Evolutionary conservation across 2,329 filamentous ascomycete species (phyloP).

Genomic region (Fusarium pseudocircinatum): DNA sequence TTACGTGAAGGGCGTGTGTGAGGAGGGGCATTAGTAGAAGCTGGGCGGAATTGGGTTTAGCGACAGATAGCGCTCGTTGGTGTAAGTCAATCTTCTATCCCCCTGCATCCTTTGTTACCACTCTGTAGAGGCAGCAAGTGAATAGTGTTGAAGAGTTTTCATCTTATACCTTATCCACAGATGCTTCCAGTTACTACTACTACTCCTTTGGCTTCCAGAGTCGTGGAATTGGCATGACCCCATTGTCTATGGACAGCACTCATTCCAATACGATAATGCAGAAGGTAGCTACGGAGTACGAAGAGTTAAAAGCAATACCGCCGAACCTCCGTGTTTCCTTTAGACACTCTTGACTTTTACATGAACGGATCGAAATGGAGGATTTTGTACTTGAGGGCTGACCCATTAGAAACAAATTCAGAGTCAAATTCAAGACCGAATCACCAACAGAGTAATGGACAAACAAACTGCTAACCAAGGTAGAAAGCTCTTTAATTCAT

Average conservation of each 20-base stretch:
- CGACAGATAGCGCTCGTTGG: neutral
- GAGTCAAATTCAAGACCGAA: neutral
- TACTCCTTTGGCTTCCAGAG: neutral
- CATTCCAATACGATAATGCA: neutral
- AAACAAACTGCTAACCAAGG: neutral
- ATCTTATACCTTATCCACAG: neutral
- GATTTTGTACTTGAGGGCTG: neutral
- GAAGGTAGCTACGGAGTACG: neutral
- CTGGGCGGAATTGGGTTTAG: constrained; percentile 1
- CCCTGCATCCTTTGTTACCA: neutral
- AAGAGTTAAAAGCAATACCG: neutral
- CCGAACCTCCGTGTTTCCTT: neutral
- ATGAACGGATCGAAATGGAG: neutral
- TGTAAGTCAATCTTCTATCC: neutral
- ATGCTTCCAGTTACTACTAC: neutral
- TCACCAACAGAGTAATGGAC: neutral
- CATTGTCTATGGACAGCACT: neutral
- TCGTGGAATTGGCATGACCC: neutral
- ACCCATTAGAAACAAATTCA: neutral
- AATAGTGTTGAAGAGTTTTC: neutral
- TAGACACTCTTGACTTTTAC: neutral
- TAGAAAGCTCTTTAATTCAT: neutral
- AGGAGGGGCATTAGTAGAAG: constrained; percentile 21
- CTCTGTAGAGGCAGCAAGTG: neutral
- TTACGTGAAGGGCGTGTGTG: constrained; percentile 29